Evolutionary conservation across 306 rosid genomes (phyloP), one percentile per base, ranked within the genome.

Genomic region (Luffa acutangula): DNA sequence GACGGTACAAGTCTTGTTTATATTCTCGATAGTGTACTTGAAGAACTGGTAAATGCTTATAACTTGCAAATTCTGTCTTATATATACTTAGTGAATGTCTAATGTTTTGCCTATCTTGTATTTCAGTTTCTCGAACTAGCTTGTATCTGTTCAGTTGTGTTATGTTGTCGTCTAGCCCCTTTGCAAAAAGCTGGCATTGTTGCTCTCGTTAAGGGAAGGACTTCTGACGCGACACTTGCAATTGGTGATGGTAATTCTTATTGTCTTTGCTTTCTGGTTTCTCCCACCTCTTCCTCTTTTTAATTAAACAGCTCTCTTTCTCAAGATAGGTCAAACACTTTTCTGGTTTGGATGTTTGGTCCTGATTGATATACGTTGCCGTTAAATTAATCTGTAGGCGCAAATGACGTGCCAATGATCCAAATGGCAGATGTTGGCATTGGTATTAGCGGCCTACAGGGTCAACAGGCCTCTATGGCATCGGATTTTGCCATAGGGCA

Each of bases 381-480:
- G 46, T 70, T 60, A 65, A 54, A 31, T 48, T 72, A 37, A 51
- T 37, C 11, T 76, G 51, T 78, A 92, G 98, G 98, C 83, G 97
- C 97, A 73, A 94, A 94, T 84, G 98, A 94, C 34, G 98, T 92
- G 85, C 89, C 97, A 11, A 94, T 94, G 98, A 94, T 94, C 85
- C 98, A 94, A 88, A 94, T 87, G 96, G 97, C 98, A 84, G 97
- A 94, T 84, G 96, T 94, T 62, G 98, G 98, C 59, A 91, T 94
- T 57, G 98, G 97, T 78, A 92, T 94, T 81, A 94, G 97, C 78
- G 98, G 98, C 69, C 94, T 89, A 80, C 97, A 92, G 81, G 98
- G 98, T 83, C 87, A 93, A 79, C 96, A 92, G 88, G 98, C 98
- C 48, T 94, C 89, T 59, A 90, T 94, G 94, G 89, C 98, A 33